Percentiles rank a stretch among this genome's conserved stretches.
Conservation (phyloP, 768 basidiomycete genomes). For the Lactarius evosmus region DNA sequence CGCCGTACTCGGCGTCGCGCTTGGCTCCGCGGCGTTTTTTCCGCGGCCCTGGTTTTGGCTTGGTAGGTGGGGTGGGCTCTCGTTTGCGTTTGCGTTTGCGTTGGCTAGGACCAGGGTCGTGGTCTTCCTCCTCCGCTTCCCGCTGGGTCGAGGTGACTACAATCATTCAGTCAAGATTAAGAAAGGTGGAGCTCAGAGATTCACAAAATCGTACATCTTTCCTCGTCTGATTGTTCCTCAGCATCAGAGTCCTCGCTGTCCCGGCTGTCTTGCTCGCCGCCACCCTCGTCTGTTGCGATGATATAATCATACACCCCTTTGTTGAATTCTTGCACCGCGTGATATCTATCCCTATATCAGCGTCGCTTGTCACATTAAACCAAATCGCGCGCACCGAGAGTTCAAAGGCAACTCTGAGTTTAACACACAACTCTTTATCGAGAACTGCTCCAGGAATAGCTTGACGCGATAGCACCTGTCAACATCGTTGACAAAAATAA, state of each 20-base stretch:
- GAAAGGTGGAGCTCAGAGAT: not conserved
- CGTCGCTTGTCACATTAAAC: not conserved
- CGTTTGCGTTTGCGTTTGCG: slow-evolving; percentile 76
- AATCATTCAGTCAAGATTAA: not conserved
- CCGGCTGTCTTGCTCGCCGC: slow-evolving; percentile 50
- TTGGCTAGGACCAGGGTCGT: slow-evolving; percentile 3
- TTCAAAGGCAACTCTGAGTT: slow-evolving; percentile 96
- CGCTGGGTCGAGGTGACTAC: slow-evolving; percentile 58
- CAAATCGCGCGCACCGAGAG: slow-evolving; percentile 56
- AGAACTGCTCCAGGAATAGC: slow-evolving; percentile 97
- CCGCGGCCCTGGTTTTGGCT: slow-evolving; percentile 37
- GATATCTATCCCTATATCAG: slow-evolving; percentile 56
- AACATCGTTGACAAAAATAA: slow-evolving; percentile 94
- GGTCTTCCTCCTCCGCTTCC: slow-evolving; percentile 26
- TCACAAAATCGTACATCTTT: slow-evolving; percentile 36
- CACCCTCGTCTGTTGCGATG: slow-evolving; percentile 93
- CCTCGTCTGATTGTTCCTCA: slow-evolving; percentile 39
- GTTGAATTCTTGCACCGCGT: slow-evolving; percentile 98
- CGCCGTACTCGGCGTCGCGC: slow-evolving; percentile 80
- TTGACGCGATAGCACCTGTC: slow-evolving; percentile 94
- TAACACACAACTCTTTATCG: slow-evolving; percentile 91
- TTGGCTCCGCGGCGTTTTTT: slow-evolving; percentile 48
- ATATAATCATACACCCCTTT: slow-evolving; percentile 98
- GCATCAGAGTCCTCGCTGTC: slow-evolving; percentile 44
- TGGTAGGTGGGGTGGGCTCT: slow-evolving; percentile 39